Evolutionary conservation across 805 yeast genomes (phyloP), one percentile per base, ranked within the genome.

Genomic region (Pachysolen tannophilus): DNA sequence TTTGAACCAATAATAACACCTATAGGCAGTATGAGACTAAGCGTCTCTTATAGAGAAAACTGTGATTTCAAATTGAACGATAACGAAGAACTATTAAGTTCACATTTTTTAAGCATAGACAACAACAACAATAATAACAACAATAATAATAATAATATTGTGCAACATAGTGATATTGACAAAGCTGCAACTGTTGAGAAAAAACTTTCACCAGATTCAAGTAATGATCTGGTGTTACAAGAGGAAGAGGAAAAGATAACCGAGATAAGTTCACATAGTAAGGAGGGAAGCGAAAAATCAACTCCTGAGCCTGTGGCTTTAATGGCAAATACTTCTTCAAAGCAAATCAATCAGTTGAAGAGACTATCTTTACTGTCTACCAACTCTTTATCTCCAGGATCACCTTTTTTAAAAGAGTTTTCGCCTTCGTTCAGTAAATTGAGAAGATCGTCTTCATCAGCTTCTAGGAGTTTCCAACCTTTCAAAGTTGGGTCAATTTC

Each of bases 11-110:
- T 92, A 3, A 65, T 70, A 37, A 85, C 96, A 0, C 75, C 82
- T 6, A 63, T 75, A 30, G 98, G 98, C 0, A 62, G 79, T 1
- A 56, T 90, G 34, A 67, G 75, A 39, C 69, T 84, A 6, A 75
- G 92, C 0, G 92, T 85, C 1, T 80, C 94, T 2, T 90, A 82
- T 49, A 68, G 98, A 38, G 68, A 64, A 26, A 81, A 86, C 50
- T 67, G 76, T 42, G 69, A 73, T 31, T 90, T 90, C 56, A 60
- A 69, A 26, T 60, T 86, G 8, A 73, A 68, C 42, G 86, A 79
- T 45, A 72, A 73, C 28, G 92, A 83, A 47, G 76, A 74, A 38
- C 55, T 77, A 5, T 54, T 80, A 18, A 72, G 83, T 5, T 67
- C 67, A 30, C 80, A 75, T 41, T 75, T 79, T 47, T 52, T 67